phyloP scores from a whole-genome alignment of 306 rosid species.

The Clitoria ternatea region DNA sequence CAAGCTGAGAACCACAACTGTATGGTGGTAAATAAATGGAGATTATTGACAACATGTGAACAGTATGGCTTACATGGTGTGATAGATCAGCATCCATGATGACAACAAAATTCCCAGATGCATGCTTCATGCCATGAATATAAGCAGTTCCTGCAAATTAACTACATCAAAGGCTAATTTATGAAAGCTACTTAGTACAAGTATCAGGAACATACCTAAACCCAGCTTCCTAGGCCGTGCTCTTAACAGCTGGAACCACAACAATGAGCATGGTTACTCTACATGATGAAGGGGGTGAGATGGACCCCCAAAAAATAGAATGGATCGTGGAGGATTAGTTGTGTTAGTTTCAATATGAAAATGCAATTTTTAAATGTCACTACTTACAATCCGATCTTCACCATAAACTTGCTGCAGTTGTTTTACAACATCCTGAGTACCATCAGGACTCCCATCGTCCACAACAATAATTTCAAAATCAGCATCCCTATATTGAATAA shows the following conservation, averaged over 20 bases:
- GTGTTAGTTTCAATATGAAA: neutral
- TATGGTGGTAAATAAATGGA: neutral
- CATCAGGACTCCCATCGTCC: constrained; percentile 98
- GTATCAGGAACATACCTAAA: constrained; percentile 50
- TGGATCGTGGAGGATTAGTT: neutral
- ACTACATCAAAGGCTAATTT: constrained; percentile 26
- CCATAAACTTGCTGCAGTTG: constrained; percentile 87
- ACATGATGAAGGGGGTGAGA: neutral
- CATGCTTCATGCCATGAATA: constrained; percentile 91
- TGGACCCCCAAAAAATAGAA: neutral
- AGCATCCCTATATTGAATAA: constrained; percentile 50
- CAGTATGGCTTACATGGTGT: constrained; percentile 64
- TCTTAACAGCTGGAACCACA: constrained; percentile 63
- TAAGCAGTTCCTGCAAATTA: constrained; percentile 86
- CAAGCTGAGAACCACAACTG: neutral
- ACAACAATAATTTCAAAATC: constrained; percentile 88
- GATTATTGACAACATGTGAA: neutral
- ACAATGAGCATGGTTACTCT: neutral
- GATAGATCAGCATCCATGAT: constrained; percentile 98
- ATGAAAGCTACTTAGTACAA: neutral
- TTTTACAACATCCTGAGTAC: constrained; percentile 80
- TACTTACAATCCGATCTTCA: constrained; percentile 79
- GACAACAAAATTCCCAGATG: constrained; percentile 87
- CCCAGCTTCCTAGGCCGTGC: constrained; percentile 92
- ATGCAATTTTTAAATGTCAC: neutral